A percentile compares a stretch with the other conserved stretches of the same genome.
phyloP scores from a whole-genome alignment of 169 alveolate species.

The Cryptosporidium canis region DNA sequence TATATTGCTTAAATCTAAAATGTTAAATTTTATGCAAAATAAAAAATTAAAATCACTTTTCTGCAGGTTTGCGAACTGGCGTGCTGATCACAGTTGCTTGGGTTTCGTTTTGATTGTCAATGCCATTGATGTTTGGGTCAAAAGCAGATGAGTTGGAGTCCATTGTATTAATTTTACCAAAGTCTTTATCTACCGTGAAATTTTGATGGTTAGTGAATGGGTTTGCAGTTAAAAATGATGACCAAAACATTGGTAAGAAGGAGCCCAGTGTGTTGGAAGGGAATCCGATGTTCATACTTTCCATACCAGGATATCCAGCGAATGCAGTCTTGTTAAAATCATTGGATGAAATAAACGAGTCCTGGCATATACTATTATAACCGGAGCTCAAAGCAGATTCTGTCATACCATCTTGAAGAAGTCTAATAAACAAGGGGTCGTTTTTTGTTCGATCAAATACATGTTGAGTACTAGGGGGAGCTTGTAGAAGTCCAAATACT shows the following conservation, averaged over 20 bases:
- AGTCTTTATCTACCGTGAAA: neutral
- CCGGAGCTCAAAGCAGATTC: neutral
- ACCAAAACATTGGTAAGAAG: constrained; percentile 11
- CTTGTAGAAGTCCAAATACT: neutral
- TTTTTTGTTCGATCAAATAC: neutral
- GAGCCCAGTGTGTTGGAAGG: neutral
- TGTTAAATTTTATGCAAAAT: neutral
- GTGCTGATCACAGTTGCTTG: neutral
- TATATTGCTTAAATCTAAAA: neutral
- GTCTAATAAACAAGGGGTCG: constrained; percentile 3
- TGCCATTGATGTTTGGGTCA: neutral
- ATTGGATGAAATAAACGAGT: neutral
- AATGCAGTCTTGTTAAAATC: neutral
- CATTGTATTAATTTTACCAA: neutral
- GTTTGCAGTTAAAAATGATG: neutral
- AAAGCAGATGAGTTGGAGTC: neutral
- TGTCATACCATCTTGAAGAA: neutral
- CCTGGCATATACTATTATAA: neutral
- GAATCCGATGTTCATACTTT: neutral
- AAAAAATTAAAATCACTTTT: neutral
- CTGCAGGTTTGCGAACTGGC: constrained; percentile 2
- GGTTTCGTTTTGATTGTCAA: constrained; percentile 1
- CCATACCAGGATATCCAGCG: neutral
- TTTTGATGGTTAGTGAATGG: neutral
- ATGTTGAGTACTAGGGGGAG: neutral